Conservation (phyloP, 345 rosid genomes). For the Boechera retrofracta region DNA sequence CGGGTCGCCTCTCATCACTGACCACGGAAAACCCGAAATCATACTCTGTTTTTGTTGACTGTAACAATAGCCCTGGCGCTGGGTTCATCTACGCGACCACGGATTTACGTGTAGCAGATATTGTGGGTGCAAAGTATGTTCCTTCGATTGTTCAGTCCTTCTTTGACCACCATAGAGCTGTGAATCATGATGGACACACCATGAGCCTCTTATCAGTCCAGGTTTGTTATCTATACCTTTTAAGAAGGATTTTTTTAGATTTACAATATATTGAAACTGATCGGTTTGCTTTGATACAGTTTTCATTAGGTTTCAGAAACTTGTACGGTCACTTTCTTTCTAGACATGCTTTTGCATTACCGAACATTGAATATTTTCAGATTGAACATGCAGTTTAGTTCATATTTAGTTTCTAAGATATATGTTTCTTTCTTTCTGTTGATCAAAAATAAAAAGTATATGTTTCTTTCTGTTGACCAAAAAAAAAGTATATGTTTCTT, state of each 20-base stretch:
- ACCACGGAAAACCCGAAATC: conserved; percentile 45
- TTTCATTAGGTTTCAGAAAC: too few species aligned
- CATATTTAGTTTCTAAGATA: too few species aligned
- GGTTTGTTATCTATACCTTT: neutral
- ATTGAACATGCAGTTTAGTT: too few species aligned
- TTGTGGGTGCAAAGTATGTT: conserved; percentile 40
- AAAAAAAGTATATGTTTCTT: too few species aligned
- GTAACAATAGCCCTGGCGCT: conserved; percentile 71
- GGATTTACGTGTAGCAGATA: conserved; percentile 50
- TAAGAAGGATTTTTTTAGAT: neutral
- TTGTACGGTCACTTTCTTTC: too few species aligned
- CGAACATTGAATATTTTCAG: too few species aligned
- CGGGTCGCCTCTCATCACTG: conserved; percentile 64
- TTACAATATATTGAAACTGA: too few species aligned
- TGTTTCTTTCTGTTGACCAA: too few species aligned
- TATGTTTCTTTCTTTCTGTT: too few species aligned
- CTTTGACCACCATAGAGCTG: conserved; percentile 35
- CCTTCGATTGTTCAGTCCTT: conserved; percentile 33
- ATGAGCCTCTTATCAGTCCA: conserved; percentile 32
- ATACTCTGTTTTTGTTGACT: conserved; percentile 59
- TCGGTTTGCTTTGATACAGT: too few species aligned
- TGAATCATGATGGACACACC: conserved; percentile 40
- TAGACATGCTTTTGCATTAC: too few species aligned
- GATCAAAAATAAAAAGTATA: too few species aligned
- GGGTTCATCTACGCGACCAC: conserved; percentile 58